Conservation (phyloP, 257 asterid genomes). For the Fraxinus anomala region DNA sequence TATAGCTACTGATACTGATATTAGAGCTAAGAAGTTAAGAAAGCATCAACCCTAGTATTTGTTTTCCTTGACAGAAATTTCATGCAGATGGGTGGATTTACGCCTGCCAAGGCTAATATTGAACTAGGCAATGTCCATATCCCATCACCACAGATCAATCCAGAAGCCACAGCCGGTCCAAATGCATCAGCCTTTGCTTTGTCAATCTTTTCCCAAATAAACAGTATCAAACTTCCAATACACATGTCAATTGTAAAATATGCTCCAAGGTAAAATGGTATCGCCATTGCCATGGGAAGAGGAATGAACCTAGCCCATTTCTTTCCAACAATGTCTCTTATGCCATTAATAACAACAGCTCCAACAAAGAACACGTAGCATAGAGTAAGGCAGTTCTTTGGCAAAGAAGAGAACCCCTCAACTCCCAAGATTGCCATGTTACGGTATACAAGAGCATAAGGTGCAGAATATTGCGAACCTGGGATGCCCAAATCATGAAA, state of each 20-base stretch:
- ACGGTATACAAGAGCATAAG: not conserved
- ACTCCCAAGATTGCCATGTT: conserved; percentile 5
- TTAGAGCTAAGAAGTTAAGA: not conserved
- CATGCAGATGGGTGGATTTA: conserved; percentile 10
- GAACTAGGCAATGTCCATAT: not conserved
- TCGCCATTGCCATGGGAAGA: conserved; percentile 1
- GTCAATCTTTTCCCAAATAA: conserved; percentile 1
- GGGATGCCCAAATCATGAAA: not conserved
- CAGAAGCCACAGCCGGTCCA: conserved; percentile 3
- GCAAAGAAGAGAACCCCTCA: conserved; percentile 4
- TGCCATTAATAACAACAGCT: not conserved
- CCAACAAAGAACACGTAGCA: not conserved
- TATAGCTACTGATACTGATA: not conserved
- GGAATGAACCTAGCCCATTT: conserved; percentile 6
- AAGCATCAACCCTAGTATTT: not conserved
- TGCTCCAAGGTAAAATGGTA: not conserved
- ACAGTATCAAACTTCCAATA: not conserved
- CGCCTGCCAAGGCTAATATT: not conserved
- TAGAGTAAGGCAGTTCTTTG: not conserved
- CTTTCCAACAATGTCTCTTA: not conserved
- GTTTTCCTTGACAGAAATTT: not conserved
- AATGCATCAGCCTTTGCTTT: conserved; percentile 1
- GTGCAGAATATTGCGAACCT: not conserved
- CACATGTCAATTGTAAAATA: not conserved
- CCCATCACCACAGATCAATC: not conserved